phyloP scores from a whole-genome alignment of 306 rosid species.

The Casuarina cunninghamiana region DNA sequence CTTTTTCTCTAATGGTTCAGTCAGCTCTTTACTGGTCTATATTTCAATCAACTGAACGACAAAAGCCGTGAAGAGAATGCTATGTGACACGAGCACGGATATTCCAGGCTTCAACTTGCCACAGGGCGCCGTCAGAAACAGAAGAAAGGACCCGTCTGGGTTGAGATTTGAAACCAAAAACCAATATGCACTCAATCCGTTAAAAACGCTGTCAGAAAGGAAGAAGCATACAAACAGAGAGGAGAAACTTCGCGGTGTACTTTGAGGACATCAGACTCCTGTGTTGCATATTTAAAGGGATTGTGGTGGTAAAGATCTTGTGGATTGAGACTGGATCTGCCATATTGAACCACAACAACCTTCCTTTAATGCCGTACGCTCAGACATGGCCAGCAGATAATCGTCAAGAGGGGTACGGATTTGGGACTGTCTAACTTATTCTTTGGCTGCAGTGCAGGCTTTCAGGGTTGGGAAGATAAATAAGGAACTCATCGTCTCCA shows the following conservation, averaged over 20 bases:
- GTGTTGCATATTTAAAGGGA: conserved; percentile 48
- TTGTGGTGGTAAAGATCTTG: conserved; percentile 40
- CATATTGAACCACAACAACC: conserved; percentile 31
- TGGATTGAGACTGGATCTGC: conserved; percentile 35
- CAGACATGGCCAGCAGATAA: conserved; percentile 40
- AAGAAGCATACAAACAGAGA: background rate
- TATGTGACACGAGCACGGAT: conserved; percentile 12
- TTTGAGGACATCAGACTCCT: conserved; percentile 58
- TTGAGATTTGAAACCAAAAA: conserved; percentile 19
- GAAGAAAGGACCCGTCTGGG: background rate
- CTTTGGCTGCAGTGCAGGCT: conserved; percentile 45
- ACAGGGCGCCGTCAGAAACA: conserved; percentile 24
- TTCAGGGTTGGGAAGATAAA: conserved; percentile 16
- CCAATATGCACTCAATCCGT: conserved; percentile 37
- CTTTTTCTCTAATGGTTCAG: too few species aligned
- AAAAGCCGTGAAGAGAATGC: conserved; percentile 30
- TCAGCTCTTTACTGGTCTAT: too few species aligned
- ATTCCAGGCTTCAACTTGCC: conserved; percentile 24
- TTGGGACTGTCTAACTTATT: conserved; percentile 39
- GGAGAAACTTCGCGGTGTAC: conserved; percentile 18
- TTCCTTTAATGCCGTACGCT: conserved; percentile 45
- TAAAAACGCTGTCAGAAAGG: background rate
- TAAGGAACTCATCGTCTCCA: conserved; percentile 44
- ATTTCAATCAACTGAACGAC: background rate
- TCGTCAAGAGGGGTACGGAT: conserved; percentile 55